These are phyloP conservation scores for maize (Zea mays) DNA, from an alignment of 176 grass and related monocot genomes.

Conservation along the genomic window DNA sequence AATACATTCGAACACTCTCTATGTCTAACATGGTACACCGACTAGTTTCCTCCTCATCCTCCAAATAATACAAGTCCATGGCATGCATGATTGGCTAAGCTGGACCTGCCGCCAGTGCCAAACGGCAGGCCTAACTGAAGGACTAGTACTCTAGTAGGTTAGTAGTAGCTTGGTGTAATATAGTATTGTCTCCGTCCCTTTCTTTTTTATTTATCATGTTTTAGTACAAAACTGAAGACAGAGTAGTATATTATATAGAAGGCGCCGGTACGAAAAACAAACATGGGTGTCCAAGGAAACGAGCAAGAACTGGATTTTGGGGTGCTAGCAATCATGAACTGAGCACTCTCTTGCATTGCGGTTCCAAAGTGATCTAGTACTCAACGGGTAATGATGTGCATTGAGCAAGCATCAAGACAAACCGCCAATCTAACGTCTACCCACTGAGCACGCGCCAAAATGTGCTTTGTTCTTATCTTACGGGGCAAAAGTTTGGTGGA, in stretches of 20 bases:
- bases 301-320: background rate
- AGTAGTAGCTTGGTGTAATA: no score
- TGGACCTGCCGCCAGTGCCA: background rate
- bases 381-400: slow-evolving; percentile 26
- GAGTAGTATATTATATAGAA: no score
- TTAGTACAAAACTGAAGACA: no score
- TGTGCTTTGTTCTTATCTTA: background rate
- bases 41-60: background rate
- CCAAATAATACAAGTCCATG: background rate
- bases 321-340: background rate
- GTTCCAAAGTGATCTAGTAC: background rate
- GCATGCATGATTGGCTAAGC: slow-evolving; percentile 8
- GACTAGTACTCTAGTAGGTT: no score
- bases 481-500: background rate
- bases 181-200: no score
- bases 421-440: background rate
- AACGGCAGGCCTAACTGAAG: slow-evolving; percentile 41
- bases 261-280: no score
- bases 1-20: no score
- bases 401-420: background rate
- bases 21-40: background rate
- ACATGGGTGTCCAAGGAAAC: background rate
- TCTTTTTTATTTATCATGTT: no score
- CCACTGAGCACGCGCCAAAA: slow-evolving; percentile 7
- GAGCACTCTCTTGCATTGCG: background rate